These are phyloP conservation scores for Chaetomium sp. DNA, from an alignment of 2,329 filamentous ascomycete species.

Conservation along the genomic window DNA sequence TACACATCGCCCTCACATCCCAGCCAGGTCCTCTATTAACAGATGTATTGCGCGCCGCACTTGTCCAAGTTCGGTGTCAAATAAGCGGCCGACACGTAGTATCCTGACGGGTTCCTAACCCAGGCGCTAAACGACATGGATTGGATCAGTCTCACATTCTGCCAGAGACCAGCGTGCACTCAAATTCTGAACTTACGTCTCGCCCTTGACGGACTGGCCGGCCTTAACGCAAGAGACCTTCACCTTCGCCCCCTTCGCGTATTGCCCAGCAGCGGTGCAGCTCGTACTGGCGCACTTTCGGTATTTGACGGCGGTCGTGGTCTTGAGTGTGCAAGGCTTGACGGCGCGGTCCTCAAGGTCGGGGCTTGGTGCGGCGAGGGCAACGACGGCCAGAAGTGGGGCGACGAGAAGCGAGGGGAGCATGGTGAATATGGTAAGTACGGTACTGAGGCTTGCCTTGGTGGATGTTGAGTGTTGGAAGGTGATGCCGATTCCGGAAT, in stretches of 20 bases:
- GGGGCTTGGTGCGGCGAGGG: neutral
- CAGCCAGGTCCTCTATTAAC: neutral
- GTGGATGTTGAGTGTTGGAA: neutral
- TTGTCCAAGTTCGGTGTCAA: neutral
- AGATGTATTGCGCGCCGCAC: neutral
- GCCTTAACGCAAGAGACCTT: neutral
- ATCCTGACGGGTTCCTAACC: constrained; percentile 1
- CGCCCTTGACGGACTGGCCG: neutral
- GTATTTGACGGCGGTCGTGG: neutral
- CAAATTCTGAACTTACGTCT: neutral
- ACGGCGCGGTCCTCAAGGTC: neutral
- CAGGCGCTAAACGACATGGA: neutral
- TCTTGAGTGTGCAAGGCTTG: neutral
- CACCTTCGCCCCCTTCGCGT: neutral
- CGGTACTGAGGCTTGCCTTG: neutral
- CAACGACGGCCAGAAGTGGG: neutral
- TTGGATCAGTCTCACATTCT: neutral
- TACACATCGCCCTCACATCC: neutral
- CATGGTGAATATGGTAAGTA: neutral
- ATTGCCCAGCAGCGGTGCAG: neutral
- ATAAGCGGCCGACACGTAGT: neutral
- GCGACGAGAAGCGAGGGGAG: neutral
- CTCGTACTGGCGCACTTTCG: neutral
- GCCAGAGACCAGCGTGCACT: neutral
- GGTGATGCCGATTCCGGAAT: neutral